Evolutionary conservation across 208 protist genomes (phyloP).

Genomic region (Trypanosoma melophagium): DNA sequence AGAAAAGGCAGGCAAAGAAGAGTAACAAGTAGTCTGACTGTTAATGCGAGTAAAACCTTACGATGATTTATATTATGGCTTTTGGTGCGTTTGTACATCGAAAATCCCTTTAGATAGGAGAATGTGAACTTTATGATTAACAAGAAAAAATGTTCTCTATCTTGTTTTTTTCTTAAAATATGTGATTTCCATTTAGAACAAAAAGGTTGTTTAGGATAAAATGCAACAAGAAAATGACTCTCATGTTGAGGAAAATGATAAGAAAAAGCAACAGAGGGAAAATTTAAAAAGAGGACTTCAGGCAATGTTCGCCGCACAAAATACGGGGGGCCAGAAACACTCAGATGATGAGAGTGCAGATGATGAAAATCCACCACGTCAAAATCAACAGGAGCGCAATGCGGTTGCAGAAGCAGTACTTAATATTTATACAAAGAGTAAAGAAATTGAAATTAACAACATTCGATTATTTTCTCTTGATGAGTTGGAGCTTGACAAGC

Average conservation of each 20-base stretch:
- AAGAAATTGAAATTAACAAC: constrained; percentile 77
- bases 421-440: constrained; percentile 46
- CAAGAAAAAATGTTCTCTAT: background rate
- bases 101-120: no score
- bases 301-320: constrained; percentile 23
- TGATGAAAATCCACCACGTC: constrained; percentile 12
- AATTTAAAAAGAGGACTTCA: constrained; percentile 23
- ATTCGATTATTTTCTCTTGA: constrained; percentile 87
- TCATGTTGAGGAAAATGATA: background rate
- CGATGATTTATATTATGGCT: background rate
- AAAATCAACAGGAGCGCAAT: constrained; percentile 6
- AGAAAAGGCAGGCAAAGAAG: constrained; percentile 19
- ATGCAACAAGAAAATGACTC: constrained; percentile 12
- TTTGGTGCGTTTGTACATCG: background rate
- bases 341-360: constrained; percentile 38
- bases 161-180: background rate
- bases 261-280: constrained; percentile 19
- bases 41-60: constrained; percentile 8
- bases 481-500: constrained; percentile 67
- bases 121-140: background rate
- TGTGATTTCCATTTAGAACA: background rate
- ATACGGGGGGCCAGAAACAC: background rate
- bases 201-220: background rate
- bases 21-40: constrained; percentile 3
- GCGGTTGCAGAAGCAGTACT: constrained; percentile 40